Conservation (phyloP, 2,329 filamentous ascomycete species). For the Aspergillus novofumigatus region DNA sequence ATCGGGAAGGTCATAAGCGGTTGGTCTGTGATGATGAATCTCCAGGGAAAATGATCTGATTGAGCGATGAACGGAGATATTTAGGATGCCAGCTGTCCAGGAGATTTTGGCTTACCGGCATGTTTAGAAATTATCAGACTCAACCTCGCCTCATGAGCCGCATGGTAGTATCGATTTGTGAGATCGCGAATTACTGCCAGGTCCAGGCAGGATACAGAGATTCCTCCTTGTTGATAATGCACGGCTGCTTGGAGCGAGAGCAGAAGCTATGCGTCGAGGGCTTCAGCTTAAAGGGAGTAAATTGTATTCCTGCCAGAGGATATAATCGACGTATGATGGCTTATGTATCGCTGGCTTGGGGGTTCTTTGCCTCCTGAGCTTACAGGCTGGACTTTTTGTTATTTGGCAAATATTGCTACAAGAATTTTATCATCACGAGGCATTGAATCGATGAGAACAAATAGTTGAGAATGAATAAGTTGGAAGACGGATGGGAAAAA, state of each 20-base stretch:
- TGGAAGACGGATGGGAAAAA: not conserved
- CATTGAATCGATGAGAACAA: not conserved
- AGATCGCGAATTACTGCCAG: not conserved
- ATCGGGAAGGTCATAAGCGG: not conserved
- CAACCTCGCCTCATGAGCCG: not conserved
- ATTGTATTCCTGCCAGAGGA: not conserved
- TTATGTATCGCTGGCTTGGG: not conserved
- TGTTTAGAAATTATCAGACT: not conserved
- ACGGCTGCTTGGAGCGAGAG: not conserved
- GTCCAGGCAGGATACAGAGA: not conserved
- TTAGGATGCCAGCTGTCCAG: not conserved
- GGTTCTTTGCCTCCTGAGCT: too few relatives aligned
- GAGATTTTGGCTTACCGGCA: not conserved
- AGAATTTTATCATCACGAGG: not conserved
- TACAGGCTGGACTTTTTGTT: too few relatives aligned
- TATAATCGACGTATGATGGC: not conserved
- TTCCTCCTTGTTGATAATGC: not conserved
- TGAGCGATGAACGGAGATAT: not conserved
- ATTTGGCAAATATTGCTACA: not conserved
- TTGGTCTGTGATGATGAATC: not conserved
- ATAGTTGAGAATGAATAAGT: not conserved
- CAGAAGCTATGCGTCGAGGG: not conserved
- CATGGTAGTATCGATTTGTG: not conserved
- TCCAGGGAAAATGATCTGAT: not conserved
- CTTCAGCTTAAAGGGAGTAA: not conserved